Base-by-base conservation (phyloP, 495 filamentous ascomycete species). In the Penicillium crystallinum region DNA sequence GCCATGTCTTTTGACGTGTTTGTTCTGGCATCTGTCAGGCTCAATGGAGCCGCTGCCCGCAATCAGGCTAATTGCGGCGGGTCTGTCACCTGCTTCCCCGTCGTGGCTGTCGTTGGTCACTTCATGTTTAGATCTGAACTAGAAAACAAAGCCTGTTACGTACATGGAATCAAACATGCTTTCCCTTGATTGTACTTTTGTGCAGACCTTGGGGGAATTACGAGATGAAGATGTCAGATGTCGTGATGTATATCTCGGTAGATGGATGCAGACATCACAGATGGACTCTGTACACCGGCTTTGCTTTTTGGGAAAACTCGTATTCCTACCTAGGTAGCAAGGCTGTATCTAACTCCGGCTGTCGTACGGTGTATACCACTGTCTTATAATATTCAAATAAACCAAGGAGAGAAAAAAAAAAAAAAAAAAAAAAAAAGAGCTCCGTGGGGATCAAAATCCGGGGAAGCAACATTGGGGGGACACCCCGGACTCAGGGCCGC, bases 11-110 rank as follows among this genome's bases (percentile, higher is more conserved):
- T 35, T 35, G 12, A n/a, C 6, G 31, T 5, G 17, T 21, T 31
- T 33, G 25, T 33, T 31, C 6, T n/a, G 11, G 3, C 23, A 11
- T 29, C 9, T 37, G 34, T 33, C 12, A 23, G 34, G 46, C 23
- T 30, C 22, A 12, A 34, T 50, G 47, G 36, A 40, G 48, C 27
- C n/a, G n/a, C 46, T 42, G 37, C 29, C 18, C 19, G 19, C 22
- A 48, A 37, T 23, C 45, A 34, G 18, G 36, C 37, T 38, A 27
- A 29, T 38, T 31, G 2, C 11, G 9, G 14, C 29, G 48, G 48
- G 18, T 50, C n/a, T 34, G 37, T 33, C 25, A 31, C 27, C 19
- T 34, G 38, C 37, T 50, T 50, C 48, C 48, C 48, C 37, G 36
- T 34, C 25, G 27, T 41, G 36, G 46, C 19, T 29, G 46, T 27